Evolutionary conservation across 352 stramenopile species (phyloP).

Genomic region (Phytopythium litorale): DNA sequence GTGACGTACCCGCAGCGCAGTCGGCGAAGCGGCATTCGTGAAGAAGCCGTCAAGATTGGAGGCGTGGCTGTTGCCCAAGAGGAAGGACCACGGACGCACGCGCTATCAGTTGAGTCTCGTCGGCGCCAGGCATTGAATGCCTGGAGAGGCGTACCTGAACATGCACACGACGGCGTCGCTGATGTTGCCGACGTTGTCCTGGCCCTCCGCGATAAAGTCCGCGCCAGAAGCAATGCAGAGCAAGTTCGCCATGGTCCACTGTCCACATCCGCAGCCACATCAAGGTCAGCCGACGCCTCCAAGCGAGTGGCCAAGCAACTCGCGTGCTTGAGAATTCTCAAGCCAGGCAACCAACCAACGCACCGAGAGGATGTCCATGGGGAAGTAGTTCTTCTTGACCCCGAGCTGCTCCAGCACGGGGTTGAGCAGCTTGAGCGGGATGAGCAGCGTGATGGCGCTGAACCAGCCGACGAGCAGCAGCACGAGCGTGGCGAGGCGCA

Average conservation of each 20-base stretch:
- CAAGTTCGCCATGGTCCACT: conserved; percentile 42
- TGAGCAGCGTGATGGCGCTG: conserved; percentile 54
- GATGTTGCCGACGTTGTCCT: conserved; percentile 42
- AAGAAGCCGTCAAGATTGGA: conserved; percentile 85
- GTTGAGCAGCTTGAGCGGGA: conserved; percentile 63
- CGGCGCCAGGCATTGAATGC: too few relatives aligned
- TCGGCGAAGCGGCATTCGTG: conserved; percentile 64
- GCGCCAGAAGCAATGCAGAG: conserved; percentile 53
- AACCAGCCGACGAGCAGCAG: conserved; percentile 77
- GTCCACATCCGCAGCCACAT: conserved; percentile 1
- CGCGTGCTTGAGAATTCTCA: too few relatives aligned
- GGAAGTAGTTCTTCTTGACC: conserved; percentile 74
- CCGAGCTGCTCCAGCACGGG: conserved; percentile 46
- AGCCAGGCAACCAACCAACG: conserved; percentile 1
- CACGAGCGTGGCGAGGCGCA: conserved; percentile 59
- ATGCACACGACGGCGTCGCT: conserved; percentile 77
- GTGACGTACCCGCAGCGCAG: conserved; percentile 57
- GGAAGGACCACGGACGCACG: neutral
- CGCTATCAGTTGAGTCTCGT: neutral
- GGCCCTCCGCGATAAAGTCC: conserved; percentile 41
- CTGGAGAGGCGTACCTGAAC: conserved; percentile 52
- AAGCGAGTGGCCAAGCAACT: neutral
- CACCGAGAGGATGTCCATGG: conserved; percentile 68
- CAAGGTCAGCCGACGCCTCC: neutral
- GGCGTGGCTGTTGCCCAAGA: conserved; percentile 39